Evolutionary conservation across 352 stramenopile genomes (phyloP), one percentile per base, ranked within the genome.

Genomic region (Phytophthora parvispora): DNA sequence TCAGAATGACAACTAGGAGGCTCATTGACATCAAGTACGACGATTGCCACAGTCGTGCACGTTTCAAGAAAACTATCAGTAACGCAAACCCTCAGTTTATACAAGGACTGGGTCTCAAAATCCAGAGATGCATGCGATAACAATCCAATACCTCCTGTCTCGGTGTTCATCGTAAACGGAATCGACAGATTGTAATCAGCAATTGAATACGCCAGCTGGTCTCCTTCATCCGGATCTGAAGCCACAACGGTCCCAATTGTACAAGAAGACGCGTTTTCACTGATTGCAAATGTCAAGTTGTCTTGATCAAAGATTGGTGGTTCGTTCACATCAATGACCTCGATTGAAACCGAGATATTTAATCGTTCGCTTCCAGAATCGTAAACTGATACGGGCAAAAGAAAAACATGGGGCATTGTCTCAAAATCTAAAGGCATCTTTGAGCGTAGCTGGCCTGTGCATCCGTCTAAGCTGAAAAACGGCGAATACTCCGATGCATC

Each of bases 381-480:
- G 15, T 74, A 64, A 6, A 67, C 69, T 0, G 64, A 74, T 25
- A 74, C 40, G 16, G 7, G n/a, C 27, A 77, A 13, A 18, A 1
- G 40, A 13, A 77, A 16, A 45, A 36, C 20, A 9, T 34, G 28
- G 3, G 54, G 53, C 54, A 70, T 62, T 8, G 29, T 34, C 56
- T 91, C 83, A 18, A 69, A 91, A 58, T 91, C 74, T 0, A 89
- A 52, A 10, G 72, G 48, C 18, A 34, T 16, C 29, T 76, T 78
- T 9, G 64, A 72, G n/a, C 71, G 56, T 20, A 91, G 27, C 49
- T 91, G 80, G 5, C 83, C 83, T 31, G 63, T 76, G 56, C 83
- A 91, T 13, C 67, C 67, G n/a, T 89, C 80, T 3, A 91, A 13
- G 0, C 45, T 71, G 32, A 91, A 91, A 43, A 69, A 85, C 18